A percentile compares a stretch with the other conserved stretches of the same genome.
phyloP scores from a whole-genome alignment of 257 asterid species.

The Cordia subcordata region DNA sequence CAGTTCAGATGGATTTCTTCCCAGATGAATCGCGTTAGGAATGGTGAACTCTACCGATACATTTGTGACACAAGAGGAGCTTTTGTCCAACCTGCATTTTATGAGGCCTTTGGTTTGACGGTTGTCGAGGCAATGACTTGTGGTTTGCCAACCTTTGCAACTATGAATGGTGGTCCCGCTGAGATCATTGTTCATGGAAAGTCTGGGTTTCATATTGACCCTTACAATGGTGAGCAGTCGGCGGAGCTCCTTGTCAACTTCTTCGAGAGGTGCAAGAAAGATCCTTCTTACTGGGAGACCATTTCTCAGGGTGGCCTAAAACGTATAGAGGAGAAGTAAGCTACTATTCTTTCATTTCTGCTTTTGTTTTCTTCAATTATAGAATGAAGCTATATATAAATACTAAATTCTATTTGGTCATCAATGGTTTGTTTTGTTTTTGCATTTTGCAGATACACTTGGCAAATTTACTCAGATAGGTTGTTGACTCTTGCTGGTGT shows the following conservation, averaged over 20 bases:
- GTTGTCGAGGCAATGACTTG: conserved; percentile 99
- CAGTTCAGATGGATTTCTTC: conserved; percentile 99
- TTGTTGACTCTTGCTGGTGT: conserved; percentile 83
- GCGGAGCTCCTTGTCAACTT: conserved; percentile 59
- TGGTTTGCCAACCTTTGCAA: conserved; percentile 92
- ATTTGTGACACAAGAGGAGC: conserved; percentile 80
- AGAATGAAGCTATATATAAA: not conserved
- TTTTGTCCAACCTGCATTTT: conserved; percentile 94
- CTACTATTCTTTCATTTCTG: not conserved
- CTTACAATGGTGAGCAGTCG: conserved; percentile 74
- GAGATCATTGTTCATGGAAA: conserved; percentile 87
- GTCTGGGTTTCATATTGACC: conserved; percentile 96
- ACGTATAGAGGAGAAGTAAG: conserved; percentile 89
- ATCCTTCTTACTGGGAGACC: conserved; percentile 66
- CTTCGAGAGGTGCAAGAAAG: conserved; percentile 67
- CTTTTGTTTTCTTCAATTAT: not conserved
- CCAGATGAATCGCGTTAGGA: conserved; percentile 94
- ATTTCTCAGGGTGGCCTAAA: conserved; percentile 67
- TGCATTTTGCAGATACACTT: conserved; percentile 53
- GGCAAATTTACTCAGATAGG: conserved; percentile 90
- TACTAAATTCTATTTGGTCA: not conserved
- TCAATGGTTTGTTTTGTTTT: not conserved
- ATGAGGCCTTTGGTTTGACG: conserved; percentile 93
- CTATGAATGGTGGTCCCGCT: conserved; percentile 87
- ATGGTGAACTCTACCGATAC: conserved; percentile 90